Evolutionary conservation across 176 grass and related monocot genomes (phyloP), one percentile per base, ranked within the genome.

Genomic region (Calamus simplicifolius): DNA sequence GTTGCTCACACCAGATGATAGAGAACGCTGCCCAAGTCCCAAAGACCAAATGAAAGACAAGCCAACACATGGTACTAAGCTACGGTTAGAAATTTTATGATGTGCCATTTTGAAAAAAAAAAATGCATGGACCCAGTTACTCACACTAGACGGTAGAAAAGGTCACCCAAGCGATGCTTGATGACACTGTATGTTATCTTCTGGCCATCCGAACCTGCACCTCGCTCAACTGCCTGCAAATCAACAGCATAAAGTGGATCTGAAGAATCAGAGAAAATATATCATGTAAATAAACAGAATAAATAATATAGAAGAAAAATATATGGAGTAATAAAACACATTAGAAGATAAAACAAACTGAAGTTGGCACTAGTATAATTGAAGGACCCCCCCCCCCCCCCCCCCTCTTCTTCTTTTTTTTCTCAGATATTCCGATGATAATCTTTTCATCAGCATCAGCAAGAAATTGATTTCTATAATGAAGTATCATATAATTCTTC

Each of bases 141-240:
- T 87, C 87, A 95, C 90, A 95, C 90, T 69, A 95, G 74, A 26
- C 82, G 90, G 62, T 90, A 87, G 73, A 95, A 95, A 71, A 95
- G 74, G 53, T 90, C 90, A 26, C 86, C 80, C 61, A 95, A 66
- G 16, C 86, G 86, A 48, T 89, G 87, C 80, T 95, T 95, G 61
- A 95, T 68, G 25, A 90, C 83, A 25, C 56, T 71, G 63, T 95
- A 95, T 10, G 90, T 95, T 71, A 95, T 95, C 77, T 95, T 90
- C 18, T 90, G 91, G 4, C 91, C 86, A 27, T 95, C 86, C 31
- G 86, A 74, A 79, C 66, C 85, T 67, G 83, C 90, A 16, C 79
- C 83, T 62, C 83, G 72, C 72, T 95, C 91, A 70, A 95, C 91
- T n/a, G 86, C 79, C 91, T 95, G 64, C 12, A 78, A 81, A 38